Base-by-base conservation (phyloP, 139 green algal genomes). In the Deuterostichococcus epilithicus region DNA sequence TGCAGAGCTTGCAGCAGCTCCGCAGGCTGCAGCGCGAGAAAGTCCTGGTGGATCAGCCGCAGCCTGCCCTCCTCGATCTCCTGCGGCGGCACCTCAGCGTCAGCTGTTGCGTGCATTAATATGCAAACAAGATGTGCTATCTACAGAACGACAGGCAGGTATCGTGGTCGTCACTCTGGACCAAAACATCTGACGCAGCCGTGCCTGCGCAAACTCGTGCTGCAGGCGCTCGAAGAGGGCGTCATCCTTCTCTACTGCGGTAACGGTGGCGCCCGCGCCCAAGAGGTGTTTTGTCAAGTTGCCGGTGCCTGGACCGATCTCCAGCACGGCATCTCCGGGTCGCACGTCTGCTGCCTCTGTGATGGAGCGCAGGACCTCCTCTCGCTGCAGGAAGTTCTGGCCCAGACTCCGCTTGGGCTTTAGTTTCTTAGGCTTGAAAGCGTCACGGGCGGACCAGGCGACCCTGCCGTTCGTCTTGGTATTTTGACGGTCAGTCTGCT, bases 161-260 rank as follows among this genome's bases (percentile, higher is more conserved):
- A 52, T 52, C 42, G 13, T 23, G 42, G 42, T 52, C 42, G 42
- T 52, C 42, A 13, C 10, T 52, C n/a, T n/a, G n/a, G 42, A 52
- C 8, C 42, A 13, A 52, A 52, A 28, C 52, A 63, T n/a, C n/a
- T n/a, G n/a, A n/a, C n/a, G n/a, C n/a, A n/a, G n/a, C n/a, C 58
- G 47, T 44, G 84, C 81, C 66, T 81, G 28, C 32, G 25, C 37
- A 44, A 93, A 88, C 42, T 90, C 80, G 0, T 80, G 75, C 33
- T 81, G 39, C 70, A 95, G 86, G 36, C 79, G 75, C 44, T 80
- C 75, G 20, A 74, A 66, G 18, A 96, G 78, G 35, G 75, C 70
- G 78, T 95, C 84, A 79, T 98, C 95, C 84, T 99, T 99, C 85
- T 99, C 95, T 15, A 98, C 90, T 23, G 92, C 91, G 15, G 88